Evolutionary conservation across 495 filamentous ascomycete genomes (phyloP).

Genomic region (Corynascus novoguineensis): DNA sequence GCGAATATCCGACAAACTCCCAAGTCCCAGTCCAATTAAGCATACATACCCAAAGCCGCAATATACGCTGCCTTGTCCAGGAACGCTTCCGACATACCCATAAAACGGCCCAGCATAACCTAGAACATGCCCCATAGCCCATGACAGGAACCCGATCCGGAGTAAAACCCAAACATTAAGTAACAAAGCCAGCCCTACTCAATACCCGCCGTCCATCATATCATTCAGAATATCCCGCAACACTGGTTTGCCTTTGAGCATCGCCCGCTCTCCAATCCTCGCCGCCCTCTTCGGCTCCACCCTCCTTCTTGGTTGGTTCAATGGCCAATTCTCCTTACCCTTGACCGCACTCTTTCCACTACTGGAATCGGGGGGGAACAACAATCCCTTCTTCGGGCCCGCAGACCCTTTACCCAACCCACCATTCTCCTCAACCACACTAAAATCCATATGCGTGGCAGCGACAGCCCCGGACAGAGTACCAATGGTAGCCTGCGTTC

Average conservation of each 20-base stretch:
- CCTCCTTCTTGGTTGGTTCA: conserved; percentile 8
- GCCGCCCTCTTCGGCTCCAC: conserved; percentile 27
- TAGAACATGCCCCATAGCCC: conserved; percentile 1
- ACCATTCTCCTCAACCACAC: background rate
- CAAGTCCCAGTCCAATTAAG: background rate
- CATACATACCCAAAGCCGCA: conserved; percentile 11
- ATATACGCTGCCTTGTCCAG: conserved; percentile 2
- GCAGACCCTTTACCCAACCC: conserved; percentile 1
- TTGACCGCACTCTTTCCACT: conserved; percentile 8
- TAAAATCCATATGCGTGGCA: background rate
- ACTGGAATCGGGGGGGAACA: background rate
- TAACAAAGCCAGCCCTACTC: background rate
- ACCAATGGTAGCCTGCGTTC: background rate
- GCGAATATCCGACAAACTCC: background rate
- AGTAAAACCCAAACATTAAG: background rate
- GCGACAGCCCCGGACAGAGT: background rate
- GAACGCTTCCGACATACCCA: conserved; percentile 8
- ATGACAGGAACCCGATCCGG: background rate
- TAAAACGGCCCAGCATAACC: conserved; percentile 10
- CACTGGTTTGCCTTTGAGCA: conserved; percentile 39
- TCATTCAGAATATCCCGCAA: conserved; percentile 48
- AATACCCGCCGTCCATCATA: conserved; percentile 35
- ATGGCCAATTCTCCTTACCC: conserved; percentile 30
- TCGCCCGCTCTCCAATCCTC: conserved; percentile 34
- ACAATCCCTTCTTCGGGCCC: background rate